phyloP scores from a whole-genome alignment of 805 yeast genomes.

The Priceomyces haplophilus region DNA sequence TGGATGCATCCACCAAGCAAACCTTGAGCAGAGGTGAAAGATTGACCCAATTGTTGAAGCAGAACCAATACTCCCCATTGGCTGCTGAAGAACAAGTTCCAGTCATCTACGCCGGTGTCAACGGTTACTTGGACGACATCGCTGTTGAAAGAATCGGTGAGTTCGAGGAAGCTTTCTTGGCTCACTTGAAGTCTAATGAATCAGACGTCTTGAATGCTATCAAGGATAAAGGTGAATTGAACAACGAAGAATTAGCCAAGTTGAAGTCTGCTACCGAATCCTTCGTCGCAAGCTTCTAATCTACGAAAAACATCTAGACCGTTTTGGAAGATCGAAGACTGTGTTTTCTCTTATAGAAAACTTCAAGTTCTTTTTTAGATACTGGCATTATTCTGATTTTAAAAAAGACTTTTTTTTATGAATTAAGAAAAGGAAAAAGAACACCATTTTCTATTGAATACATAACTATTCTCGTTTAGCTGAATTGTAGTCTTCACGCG shows the following conservation, averaged over 20 bases:
- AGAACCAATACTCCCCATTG: constrained; percentile 94
- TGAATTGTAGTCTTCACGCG: not conserved
- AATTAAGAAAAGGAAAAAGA: constrained; percentile 3
- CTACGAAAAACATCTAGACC: constrained; percentile 6
- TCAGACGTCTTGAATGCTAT: constrained; percentile 78
- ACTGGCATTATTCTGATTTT: constrained; percentile 6
- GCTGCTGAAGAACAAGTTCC: constrained; percentile 99
- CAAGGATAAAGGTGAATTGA: constrained; percentile 83
- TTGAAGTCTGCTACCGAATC: constrained; percentile 90
- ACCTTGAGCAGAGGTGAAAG: constrained; percentile 99
- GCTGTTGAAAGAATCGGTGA: constrained; percentile 83
- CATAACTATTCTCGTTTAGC: constrained; percentile 5
- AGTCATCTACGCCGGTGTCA: constrained; percentile 98
- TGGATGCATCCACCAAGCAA: constrained; percentile 99
- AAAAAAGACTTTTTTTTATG: constrained; percentile 5
- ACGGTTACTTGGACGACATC: constrained; percentile 92
- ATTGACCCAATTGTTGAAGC: constrained; percentile 97
- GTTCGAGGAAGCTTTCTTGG: constrained; percentile 89
- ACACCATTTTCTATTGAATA: constrained; percentile 4
- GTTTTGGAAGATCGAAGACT: constrained; percentile 1
- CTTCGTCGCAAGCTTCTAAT: constrained; percentile 82
- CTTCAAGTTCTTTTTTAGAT: constrained; percentile 5
- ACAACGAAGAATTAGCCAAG: constrained; percentile 80
- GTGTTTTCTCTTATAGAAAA: constrained; percentile 1
- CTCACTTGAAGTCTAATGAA: constrained; percentile 90